These are phyloP conservation scores for Nymphaea thermarum DNA, from an alignment of 164 flowering plant species.

Conservation along the genomic window DNA sequence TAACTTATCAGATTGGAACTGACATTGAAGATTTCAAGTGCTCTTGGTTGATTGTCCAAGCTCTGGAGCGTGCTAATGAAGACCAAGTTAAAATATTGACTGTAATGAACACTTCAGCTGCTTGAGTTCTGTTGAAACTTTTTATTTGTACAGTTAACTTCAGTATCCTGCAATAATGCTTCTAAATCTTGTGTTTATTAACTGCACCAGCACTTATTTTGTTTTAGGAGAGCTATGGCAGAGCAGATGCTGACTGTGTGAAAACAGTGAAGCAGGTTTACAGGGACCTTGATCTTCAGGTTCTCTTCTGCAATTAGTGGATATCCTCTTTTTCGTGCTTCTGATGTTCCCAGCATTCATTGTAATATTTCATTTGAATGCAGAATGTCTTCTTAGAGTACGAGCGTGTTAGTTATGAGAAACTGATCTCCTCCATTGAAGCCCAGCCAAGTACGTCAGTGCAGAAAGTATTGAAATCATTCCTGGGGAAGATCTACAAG, in stretches of 20 bases:
- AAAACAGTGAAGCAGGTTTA: slow-evolving; percentile 75
- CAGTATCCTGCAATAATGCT: not conserved
- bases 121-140: too few species aligned
- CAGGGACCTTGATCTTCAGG: slow-evolving; percentile 68
- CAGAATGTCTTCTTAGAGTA: slow-evolving; percentile 58
- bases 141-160: not conserved
- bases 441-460: slow-evolving; percentile 77
- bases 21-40: slow-evolving; percentile 98
- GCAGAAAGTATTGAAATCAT: slow-evolving; percentile 75
- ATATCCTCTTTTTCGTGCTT: not conserved
- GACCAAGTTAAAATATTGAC: slow-evolving; percentile 59
- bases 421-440: slow-evolving; percentile 46
- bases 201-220: not conserved
- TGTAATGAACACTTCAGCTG: slow-evolving; percentile 25
- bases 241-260: slow-evolving; percentile 44
- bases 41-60: slow-evolving; percentile 98
- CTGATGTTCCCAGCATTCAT: not conserved
- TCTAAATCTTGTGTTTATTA: not conserved
- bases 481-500: slow-evolving; percentile 85
- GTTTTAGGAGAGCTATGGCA: slow-evolving; percentile 82
- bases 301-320: slow-evolving; percentile 8
- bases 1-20: slow-evolving; percentile 72
- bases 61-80: slow-evolving; percentile 57
- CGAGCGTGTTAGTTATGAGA: slow-evolving; percentile 53
- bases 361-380: not conserved